phyloP scores from a whole-genome alignment of 805 yeast species.

The Ogataea philodendri region DNA sequence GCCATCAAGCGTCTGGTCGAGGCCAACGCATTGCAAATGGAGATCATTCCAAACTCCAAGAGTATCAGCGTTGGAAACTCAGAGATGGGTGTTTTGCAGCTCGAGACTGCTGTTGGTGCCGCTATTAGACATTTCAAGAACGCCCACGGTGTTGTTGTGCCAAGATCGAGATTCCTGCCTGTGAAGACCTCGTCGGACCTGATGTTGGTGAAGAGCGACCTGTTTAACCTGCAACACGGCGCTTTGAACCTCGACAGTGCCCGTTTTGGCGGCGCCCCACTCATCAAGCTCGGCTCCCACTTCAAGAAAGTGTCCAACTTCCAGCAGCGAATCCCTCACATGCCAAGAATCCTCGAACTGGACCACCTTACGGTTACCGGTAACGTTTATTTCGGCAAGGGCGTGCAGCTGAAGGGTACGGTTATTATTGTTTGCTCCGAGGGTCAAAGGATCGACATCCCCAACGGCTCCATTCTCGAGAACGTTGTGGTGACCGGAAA shows the following conservation, averaged over 20 bases:
- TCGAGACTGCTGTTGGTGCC: slow-evolving; percentile 99
- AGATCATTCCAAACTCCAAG: slow-evolving; percentile 94
- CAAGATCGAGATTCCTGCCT: slow-evolving; percentile 96
- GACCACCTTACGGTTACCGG: slow-evolving; percentile 98
- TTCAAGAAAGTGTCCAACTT: slow-evolving; percentile 94
- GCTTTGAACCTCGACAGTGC: slow-evolving; percentile 78
- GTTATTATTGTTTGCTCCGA: slow-evolving; percentile 97
- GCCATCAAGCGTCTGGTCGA: slow-evolving; percentile 93
- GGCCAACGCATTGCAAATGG: slow-evolving; percentile 75
- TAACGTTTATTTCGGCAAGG: slow-evolving; percentile 87
- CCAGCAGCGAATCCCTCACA: slow-evolving; percentile 86
- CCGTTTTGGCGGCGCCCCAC: slow-evolving; percentile 89
- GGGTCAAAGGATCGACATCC: slow-evolving; percentile 95
- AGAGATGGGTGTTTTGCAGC: slow-evolving; percentile 84
- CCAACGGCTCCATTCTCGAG: slow-evolving; percentile 91
- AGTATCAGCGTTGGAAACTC: slow-evolving; percentile 71
- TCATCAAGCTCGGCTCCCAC: slow-evolving; percentile 93
- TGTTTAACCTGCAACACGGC: slow-evolving; percentile 89
- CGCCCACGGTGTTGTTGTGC: slow-evolving; percentile 97
- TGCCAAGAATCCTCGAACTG: slow-evolving; percentile 93
- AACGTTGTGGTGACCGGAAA: slow-evolving; percentile 97
- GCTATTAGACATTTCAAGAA: slow-evolving; percentile 93
- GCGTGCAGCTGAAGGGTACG: slow-evolving; percentile 91
- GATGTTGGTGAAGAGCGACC: slow-evolving; percentile 90
- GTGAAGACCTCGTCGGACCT: slow-evolving; percentile 97